Evolutionary conservation across 768 basidiomycete species (phyloP), one percentile per base, ranked within the genome.

Genomic region (Pulveroboletus sp.): DNA sequence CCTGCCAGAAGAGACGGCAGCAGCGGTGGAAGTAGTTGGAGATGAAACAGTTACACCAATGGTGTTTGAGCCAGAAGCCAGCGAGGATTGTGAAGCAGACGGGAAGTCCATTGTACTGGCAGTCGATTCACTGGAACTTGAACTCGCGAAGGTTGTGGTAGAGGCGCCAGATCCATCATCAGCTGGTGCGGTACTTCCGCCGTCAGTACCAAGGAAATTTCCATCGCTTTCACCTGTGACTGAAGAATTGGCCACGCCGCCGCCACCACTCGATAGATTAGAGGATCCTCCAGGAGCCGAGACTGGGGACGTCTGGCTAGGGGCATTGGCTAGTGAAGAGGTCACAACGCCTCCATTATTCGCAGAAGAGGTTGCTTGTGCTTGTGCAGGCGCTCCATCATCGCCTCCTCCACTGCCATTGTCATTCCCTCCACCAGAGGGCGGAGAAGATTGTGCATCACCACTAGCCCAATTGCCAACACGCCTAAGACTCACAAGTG

Each of bases 401-500:
- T 22, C 20, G 2, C 30, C n/a, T n/a, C n/a, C n/a, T n/a, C n/a
- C n/a, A n/a, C n/a, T n/a, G n/a, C n/a, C 50, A 23, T 35, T 41
- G 17, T 29, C 29, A 38, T 24, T 38, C 4, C 31, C 43, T 29
- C 11, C 34, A 34, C 36, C 16, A 16, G 54, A 45, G n/a, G n/a
- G n/a, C n/a, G 22, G 2, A 22, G 60, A 29, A 16, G 57, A 32
- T 43, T 49, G 49, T 23, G 40, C 4, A 14, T 12, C 27, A 10
- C 41, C 26, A 17, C 14, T n/a, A 14, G 0, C 31, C 39, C 47
- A 55, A 11, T 61, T 64, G 22, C 59, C 64, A 22, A 76, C 32
- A 26, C 78, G 23, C n/a, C n/a, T n/a, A 20, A 72, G 62, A 19
- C 52, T 64, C 31, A 73, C 44, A 16, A 80, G 26, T 3, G 70